A percentile compares a stretch with the other conserved stretches of the same genome.
Conservation (phyloP, 129 eudicot genomes). For the Helianthus tuberosus region DNA sequence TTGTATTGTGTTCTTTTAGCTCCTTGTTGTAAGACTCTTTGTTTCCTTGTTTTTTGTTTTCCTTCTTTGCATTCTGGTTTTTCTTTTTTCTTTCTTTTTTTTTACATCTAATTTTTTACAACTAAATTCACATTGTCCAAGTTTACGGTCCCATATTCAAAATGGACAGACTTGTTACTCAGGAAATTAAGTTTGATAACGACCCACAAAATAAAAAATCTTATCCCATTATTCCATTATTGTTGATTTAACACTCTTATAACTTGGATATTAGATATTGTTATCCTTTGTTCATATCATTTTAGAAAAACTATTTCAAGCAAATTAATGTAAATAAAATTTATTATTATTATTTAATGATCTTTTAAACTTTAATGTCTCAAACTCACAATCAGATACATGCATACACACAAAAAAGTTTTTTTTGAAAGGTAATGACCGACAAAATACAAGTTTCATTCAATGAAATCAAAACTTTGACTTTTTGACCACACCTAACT, state of each 20-base stretch:
- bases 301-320: neutral
- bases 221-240: neutral
- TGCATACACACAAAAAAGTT: neutral
- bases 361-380: neutral
- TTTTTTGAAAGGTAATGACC: neutral
- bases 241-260: neutral
- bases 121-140: neutral
- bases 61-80: neutral
- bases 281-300: constrained; percentile 1
- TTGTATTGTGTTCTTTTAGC: no score
- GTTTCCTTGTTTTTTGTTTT: no score
- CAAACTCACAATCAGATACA: neutral
- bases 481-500: neutral
- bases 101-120: neutral
- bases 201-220: constrained; percentile 7
- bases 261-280: neutral
- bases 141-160: constrained; percentile 9
- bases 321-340: neutral
- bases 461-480: neutral
- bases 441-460: neutral
- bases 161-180: neutral
- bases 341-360: neutral
- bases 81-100: neutral
- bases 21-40: no score
- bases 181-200: constrained; percentile 11